A percentile compares a stretch with the other conserved stretches of the same genome.
phyloP scores from a whole-genome alignment of 2,329 filamentous ascomycete species.

The Camptophora hylomeconis region DNA sequence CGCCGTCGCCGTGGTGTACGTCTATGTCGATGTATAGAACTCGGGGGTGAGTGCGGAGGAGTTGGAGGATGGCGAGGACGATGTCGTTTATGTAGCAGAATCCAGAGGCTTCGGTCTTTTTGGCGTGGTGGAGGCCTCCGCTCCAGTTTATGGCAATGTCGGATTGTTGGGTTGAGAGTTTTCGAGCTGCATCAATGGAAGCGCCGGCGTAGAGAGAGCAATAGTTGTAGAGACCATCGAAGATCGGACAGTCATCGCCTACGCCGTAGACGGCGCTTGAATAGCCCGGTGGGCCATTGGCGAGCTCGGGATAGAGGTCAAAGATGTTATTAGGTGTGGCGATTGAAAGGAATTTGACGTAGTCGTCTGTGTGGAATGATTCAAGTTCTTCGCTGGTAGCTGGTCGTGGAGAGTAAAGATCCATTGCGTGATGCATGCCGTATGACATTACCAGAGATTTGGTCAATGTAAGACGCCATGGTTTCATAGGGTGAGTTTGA shows the following conservation, averaged over 20 bases:
- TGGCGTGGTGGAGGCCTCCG: constrained; percentile 89
- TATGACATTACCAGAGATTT: constrained; percentile 92
- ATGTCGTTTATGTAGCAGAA: constrained; percentile 99
- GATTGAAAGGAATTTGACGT: constrained; percentile 73
- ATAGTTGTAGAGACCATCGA: constrained; percentile 91
- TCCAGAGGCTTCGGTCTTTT: constrained; percentile 82
- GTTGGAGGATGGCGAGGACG: constrained; percentile 79
- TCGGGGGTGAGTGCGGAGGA: constrained; percentile 67
- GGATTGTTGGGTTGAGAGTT: constrained; percentile 72
- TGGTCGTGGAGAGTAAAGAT: constrained; percentile 72
- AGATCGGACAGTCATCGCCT: constrained; percentile 88
- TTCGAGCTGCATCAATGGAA: constrained; percentile 79
- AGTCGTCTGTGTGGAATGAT: constrained; percentile 76
- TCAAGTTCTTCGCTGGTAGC: constrained; percentile 81
- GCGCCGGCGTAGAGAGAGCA: constrained; percentile 87
- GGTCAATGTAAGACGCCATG: constrained; percentile 88
- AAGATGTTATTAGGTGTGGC: constrained; percentile 60
- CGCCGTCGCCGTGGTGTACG: constrained; percentile 81
- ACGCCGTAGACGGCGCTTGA: constrained; percentile 60
- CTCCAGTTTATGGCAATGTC: constrained; percentile 98
- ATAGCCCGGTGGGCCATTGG: constrained; percentile 12
- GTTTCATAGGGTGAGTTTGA: constrained; percentile 96
- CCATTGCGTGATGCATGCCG: constrained; percentile 93
- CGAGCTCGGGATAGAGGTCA: constrained; percentile 27
- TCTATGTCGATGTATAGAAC: constrained; percentile 94